Evolutionary conservation across 352 stramenopile species (phyloP).

Genomic region (Chrysophaeum taylorii): DNA sequence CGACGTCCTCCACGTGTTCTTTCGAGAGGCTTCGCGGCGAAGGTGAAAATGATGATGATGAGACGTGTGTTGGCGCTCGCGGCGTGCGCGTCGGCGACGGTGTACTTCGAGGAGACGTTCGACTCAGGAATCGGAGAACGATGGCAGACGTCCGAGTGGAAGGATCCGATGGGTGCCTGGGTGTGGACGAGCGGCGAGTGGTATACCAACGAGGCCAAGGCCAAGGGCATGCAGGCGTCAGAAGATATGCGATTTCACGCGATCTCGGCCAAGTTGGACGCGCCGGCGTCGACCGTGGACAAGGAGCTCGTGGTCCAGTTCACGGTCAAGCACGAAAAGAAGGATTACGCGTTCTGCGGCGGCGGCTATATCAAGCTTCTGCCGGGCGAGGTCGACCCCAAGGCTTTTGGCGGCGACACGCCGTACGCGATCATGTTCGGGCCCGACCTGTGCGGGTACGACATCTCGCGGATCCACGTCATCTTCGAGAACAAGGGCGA

Average conservation of each 20-base stretch:
- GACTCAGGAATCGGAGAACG: slow-evolving; percentile 58
- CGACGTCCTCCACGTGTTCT: too few relatives aligned
- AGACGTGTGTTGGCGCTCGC: too few relatives aligned
- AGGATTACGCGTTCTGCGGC: slow-evolving; percentile 82
- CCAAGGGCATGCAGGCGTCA: slow-evolving; percentile 87
- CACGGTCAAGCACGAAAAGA: slow-evolving; percentile 95
- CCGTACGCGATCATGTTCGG: slow-evolving; percentile 97
- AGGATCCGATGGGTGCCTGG: slow-evolving; percentile 87
- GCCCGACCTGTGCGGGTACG: slow-evolving; percentile 90
- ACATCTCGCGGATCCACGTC: slow-evolving; percentile 87
- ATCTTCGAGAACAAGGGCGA: slow-evolving; percentile 88
- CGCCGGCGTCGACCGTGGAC: slow-evolving; percentile 69
- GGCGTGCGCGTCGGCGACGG: slow-evolving; percentile 46
- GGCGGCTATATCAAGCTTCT: slow-evolving; percentile 99
- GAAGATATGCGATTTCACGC: slow-evolving; percentile 90
- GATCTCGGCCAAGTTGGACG: slow-evolving; percentile 74
- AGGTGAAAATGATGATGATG: too few relatives aligned
- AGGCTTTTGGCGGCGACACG: slow-evolving; percentile 84
- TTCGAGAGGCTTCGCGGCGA: too few relatives aligned
- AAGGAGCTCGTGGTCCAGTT: slow-evolving; percentile 88
- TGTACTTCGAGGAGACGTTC: slow-evolving; percentile 87
- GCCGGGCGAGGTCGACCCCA: slow-evolving; percentile 69
- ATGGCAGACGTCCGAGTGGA: slow-evolving; percentile 82
- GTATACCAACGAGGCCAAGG: slow-evolving; percentile 63
- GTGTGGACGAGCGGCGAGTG: slow-evolving; percentile 79